Conservation (phyloP, 2,329 filamentous ascomycete genomes). For the Colletotrichum orchidophilum region DNA sequence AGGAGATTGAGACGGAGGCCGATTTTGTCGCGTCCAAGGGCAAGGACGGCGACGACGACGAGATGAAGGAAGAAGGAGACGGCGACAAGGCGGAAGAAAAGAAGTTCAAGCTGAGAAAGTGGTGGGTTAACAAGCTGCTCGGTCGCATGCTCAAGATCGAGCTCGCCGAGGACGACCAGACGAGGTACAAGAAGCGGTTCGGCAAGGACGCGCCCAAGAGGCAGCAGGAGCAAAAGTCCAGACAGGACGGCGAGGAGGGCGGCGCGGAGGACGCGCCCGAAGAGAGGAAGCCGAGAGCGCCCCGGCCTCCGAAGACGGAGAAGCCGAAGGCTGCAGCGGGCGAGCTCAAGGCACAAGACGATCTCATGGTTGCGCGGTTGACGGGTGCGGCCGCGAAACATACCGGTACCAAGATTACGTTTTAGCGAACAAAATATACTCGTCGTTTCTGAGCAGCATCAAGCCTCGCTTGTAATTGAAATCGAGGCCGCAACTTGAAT, state of each 20-base stretch:
- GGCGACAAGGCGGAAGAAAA: conserved; percentile 46
- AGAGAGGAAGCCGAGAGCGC: conserved; percentile 34
- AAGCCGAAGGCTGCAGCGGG: conserved; percentile 39
- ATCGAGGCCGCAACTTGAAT: background rate
- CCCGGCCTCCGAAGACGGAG: conserved; percentile 35
- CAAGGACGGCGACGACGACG: conserved; percentile 50
- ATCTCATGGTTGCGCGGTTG: conserved; percentile 67
- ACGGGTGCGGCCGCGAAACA: conserved; percentile 83
- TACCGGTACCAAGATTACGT: conserved; percentile 83
- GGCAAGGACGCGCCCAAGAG: conserved; percentile 72
- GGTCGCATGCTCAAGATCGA: conserved; percentile 88
- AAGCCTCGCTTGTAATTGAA: rapidly evolving
- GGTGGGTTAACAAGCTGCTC: conserved; percentile 87
- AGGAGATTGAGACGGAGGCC: conserved; percentile 70
- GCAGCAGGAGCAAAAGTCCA: conserved; percentile 38
- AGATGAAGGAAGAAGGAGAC: conserved; percentile 48
- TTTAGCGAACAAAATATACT: conserved; percentile 54
- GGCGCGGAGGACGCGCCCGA: conserved; percentile 34
- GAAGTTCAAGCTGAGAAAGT: conserved; percentile 71
- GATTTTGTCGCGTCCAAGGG: conserved; percentile 64
- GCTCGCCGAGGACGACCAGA: conserved; percentile 90
- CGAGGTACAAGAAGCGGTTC: conserved; percentile 93
- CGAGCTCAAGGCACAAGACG: conserved; percentile 53
- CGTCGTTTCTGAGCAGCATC: background rate
- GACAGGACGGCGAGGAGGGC: background rate